A percentile compares a stretch with the other conserved stretches of the same genome.
Evolutionary conservation across 441 rosid genomes (phyloP).

Genomic region (Corymbia citriodora): DNA sequence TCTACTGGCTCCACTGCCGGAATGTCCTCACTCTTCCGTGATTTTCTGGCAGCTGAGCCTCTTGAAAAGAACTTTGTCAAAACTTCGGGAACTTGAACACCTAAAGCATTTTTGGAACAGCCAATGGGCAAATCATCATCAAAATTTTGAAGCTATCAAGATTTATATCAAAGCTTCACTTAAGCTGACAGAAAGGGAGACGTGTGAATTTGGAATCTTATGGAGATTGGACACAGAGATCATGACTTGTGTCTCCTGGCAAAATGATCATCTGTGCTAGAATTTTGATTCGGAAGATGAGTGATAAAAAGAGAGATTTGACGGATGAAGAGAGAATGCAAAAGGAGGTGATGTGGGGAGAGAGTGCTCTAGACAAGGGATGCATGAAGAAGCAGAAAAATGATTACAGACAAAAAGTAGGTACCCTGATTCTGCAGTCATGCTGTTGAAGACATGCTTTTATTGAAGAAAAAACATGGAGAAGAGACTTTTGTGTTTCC

Average conservation of each 20-base stretch:
- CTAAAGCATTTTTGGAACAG: slow-evolving; percentile 20
- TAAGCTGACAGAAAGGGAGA: neutral
- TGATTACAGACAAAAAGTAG: neutral
- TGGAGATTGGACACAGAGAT: neutral
- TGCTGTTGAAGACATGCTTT: neutral
- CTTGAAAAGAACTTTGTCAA: slow-evolving; percentile 30
- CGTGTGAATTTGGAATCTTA: neutral
- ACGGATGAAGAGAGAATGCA: neutral
- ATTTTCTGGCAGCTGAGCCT: slow-evolving; percentile 33
- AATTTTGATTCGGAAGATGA: neutral
- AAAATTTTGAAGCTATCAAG: neutral
- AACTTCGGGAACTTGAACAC: slow-evolving; percentile 70
- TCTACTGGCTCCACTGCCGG: slow-evolving; percentile 31
- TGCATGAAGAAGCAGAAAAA: neutral
- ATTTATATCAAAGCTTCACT: neutral
- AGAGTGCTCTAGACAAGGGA: neutral
- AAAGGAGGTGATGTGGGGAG: neutral
- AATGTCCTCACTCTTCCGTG: slow-evolving; percentile 18
- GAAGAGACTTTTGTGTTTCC: neutral
- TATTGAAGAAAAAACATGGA: neutral
- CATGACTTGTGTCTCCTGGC: neutral
- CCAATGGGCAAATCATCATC: neutral
- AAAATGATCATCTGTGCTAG: neutral
- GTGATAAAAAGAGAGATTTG: neutral
- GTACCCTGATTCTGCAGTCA: neutral